Evolutionary conservation across 2,329 filamentous ascomycete genomes (phyloP), one percentile per base, ranked within the genome.

Genomic region (Sphaerulina populicola): DNA sequence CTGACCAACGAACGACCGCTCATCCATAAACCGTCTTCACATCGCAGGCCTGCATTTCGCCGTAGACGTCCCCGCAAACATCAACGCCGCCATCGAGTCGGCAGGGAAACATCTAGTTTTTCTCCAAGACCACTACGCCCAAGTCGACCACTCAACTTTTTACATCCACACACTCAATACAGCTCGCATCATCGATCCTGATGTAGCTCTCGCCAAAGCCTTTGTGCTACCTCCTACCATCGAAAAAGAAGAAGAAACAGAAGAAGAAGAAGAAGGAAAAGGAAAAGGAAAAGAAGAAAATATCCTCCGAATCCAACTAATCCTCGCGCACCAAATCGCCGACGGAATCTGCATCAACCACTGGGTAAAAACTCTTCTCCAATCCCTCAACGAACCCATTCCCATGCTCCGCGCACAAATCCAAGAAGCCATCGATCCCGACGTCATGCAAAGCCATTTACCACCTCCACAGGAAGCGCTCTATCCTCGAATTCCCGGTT

Each of bases 401-500:
- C 14, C 46, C 4, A 53, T 55, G 4, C 57, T 70, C 0, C 55
- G 58, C 29, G 35, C 51, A 10, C 50, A 57, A 8, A 57, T 70
- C 10, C 40, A 27, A 8, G 21, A 46, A 1, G 46, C 59, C 3
- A 55, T 64, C 3, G 29, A 49, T 3, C 58, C 58, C 6, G 23
- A 53, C 6, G 49, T 50, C 11, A 60, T 74, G 4, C 44, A 44
- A n/a, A 41, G 38, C 5, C 61, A 61, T 14, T 60, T 75, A 0
- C 72, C 72, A 2, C 62, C 64, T 1, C 70, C 73, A 1, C 73
- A 76, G 60, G 73, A 76, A 62, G 71, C 72, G 15, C 53, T 74
- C 0, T 76, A 75, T 44, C 71, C 72, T 1, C 57, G 54, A 0
- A 64, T 73, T 0, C 40, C 60, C 1, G 71, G 71, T 30, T 69